Percentiles rank a stretch among this genome's conserved stretches.
Evolutionary conservation across 2,329 filamentous ascomycete species (phyloP).

Genomic region (Aspergillus hortae): DNA sequence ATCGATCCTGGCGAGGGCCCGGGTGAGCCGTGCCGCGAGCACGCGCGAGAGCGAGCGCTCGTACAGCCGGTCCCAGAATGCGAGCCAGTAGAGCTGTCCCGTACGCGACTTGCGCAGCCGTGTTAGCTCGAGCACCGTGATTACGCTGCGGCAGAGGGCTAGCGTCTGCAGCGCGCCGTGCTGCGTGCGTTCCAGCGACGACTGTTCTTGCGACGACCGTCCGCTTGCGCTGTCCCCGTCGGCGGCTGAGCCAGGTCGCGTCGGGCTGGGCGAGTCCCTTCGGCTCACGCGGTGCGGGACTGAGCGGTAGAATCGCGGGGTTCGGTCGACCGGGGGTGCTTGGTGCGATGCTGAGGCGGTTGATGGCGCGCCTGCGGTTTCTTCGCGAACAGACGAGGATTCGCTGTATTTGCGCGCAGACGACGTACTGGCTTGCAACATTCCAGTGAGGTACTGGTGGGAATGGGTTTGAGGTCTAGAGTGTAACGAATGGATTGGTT

Average conservation of each 20-base stretch:
- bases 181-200: slow-evolving; percentile 17
- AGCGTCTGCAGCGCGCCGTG: slow-evolving; percentile 22
- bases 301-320: slow-evolving; percentile 15
- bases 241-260: background rate
- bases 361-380: background rate
- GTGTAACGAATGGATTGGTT: background rate
- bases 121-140: slow-evolving; percentile 26
- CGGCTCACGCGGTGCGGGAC: slow-evolving; percentile 1
- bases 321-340: background rate
- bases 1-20: slow-evolving; percentile 20
- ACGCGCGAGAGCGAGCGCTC: slow-evolving; percentile 14
- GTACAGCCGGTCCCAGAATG: slow-evolving; percentile 29
- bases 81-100: slow-evolving; percentile 25
- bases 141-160: slow-evolving; percentile 22
- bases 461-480: too few species aligned
- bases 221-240: background rate
- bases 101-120: slow-evolving; percentile 28
- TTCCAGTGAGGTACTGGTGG: background rate
- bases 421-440: background rate
- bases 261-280: background rate
- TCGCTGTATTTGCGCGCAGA: background rate
- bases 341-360: background rate
- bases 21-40: slow-evolving; percentile 13
- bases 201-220: background rate
- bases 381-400: background rate